Conservation (phyloP, 2,329 filamentous ascomycete genomes). For the Penicillium sp. region DNA sequence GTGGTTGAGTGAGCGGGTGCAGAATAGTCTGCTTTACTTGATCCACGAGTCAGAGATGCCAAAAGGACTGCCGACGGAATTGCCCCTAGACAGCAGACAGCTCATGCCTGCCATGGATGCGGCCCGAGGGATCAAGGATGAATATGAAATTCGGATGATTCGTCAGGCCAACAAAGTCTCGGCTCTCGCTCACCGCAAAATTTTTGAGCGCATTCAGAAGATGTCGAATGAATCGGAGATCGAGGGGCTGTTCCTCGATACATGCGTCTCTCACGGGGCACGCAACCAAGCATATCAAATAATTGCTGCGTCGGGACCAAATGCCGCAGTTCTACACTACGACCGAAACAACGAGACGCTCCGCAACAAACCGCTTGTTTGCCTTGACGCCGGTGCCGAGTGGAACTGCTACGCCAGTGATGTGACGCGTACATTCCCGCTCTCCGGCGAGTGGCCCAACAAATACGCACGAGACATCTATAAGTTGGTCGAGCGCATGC, state of each 20-base stretch:
- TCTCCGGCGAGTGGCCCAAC: constrained; percentile 61
- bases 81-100: constrained; percentile 27
- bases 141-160: constrained; percentile 71
- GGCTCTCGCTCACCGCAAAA: constrained; percentile 62
- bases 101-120: constrained; percentile 60
- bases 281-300: constrained; percentile 83
- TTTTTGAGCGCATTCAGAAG: constrained; percentile 59
- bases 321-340: constrained; percentile 85
- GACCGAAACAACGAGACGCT: constrained; percentile 72
- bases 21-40: constrained; percentile 34
- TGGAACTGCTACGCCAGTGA: constrained; percentile 70
- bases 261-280: constrained; percentile 70
- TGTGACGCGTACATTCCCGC: constrained; percentile 82
- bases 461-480: constrained; percentile 72
- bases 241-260: constrained; percentile 73
- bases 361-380: constrained; percentile 69
- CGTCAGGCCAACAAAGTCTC: constrained; percentile 69
- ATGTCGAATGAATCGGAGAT: constrained; percentile 78
- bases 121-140: constrained; percentile 68
- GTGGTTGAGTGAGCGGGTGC: constrained; percentile 32
- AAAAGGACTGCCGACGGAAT: constrained; percentile 14
- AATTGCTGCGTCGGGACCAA: constrained; percentile 76
- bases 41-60: constrained; percentile 40
- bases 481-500: constrained; percentile 82
- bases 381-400: constrained; percentile 80